Base-by-base conservation (phyloP, 192 early-diverging fungal genomes). In the Globomyces pollinis-pini region DNA sequence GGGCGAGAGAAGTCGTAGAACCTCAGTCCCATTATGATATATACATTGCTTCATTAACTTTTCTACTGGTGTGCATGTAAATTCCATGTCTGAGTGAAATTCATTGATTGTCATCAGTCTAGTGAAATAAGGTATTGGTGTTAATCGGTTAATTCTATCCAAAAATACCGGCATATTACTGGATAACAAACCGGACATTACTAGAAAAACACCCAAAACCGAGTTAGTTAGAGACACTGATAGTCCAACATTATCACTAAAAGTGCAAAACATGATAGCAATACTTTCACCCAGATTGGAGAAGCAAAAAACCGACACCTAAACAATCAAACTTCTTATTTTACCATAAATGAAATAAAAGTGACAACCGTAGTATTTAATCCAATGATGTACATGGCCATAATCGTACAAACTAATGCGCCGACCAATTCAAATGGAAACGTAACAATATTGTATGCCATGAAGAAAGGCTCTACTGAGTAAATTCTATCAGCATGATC, bases 191-290 rank as follows among this genome's bases (percentile, higher is more conserved):
- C 65, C 64, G 9, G 67, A 18, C 16, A 50, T 29, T 16, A 70
- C 51, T 29, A 31, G 61, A 16, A 66, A 35, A 11, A 77, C 23
- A 11, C 60, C 50, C 45, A 74, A 61, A 20, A 77, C 23, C 5
- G 68, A 63, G 39, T 64, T 61, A 58, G 65, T 77, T 32, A 69
- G 32, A 50, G 69, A 70, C 4, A 77, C 71, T 2, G 63, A 55
- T 52, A 77, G 74, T 2, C 69, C 68, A 21, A 74, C 53, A 47
- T 63, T 59, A 34, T 61, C 50, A 21, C 70, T 63, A 29, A 77
- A 6, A 1, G 75, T 57, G 60, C 68, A 73, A 54, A 73, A 77
- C 21, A 57, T 68, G 39, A 77, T 77, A 30, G 71, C 75, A 36
- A 77, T 72, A 23, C 60, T 64, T 34, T 77, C 75, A 3, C 75